Evolutionary conservation across 345 rosid genomes (phyloP), one percentile per base, ranked within the genome.

Genomic region (Moricandia arvensis): DNA sequence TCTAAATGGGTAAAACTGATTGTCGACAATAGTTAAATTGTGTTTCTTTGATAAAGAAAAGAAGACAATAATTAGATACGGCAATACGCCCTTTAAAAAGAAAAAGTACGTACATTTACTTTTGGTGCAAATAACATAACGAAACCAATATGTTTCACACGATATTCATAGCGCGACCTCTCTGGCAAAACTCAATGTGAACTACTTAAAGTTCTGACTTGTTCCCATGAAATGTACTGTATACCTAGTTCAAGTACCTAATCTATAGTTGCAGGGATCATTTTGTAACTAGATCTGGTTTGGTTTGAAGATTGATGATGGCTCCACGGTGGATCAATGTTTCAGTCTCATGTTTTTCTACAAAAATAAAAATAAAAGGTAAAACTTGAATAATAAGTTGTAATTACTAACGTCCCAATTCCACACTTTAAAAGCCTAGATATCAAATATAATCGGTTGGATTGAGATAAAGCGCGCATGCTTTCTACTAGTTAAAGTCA

Each of bases 401-500:
- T 27, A 12, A 12, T 13, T n/a, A n/a, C n/a, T n/a, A n/a, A n/a
- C 34, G 7, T 58, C 8, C 62, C 4, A 58, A 58, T 11, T 26
- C n/a, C 34, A 59, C 38, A 3, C 38, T 12, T n/a, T 16, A 47
- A 16, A 66, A 43, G 65, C 12, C 68, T 37, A 63, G 1, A 17
- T 24, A 35, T 17, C 11, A 2, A 8, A 43, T 43, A 43, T 5
- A 13, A 1, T 43, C 51, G 29, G 26, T 60, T 63, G 3, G n/a
- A 6, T 41, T 16, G 3, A 58, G 31, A 59, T 29, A 12, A 47
- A 31, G 41, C 65, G 24, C 55, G 65, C 65, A 59, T 66, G 78
- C 72, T 66, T 43, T 58, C 30, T 35, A n/a, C 9, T 13, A 17
- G 58, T 37, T 63, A 33, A 53, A 5, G 51, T 73, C 70, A 64